Base-by-base conservation (phyloP, 345 rosid species). In the Aurinia saxatilis region DNA sequence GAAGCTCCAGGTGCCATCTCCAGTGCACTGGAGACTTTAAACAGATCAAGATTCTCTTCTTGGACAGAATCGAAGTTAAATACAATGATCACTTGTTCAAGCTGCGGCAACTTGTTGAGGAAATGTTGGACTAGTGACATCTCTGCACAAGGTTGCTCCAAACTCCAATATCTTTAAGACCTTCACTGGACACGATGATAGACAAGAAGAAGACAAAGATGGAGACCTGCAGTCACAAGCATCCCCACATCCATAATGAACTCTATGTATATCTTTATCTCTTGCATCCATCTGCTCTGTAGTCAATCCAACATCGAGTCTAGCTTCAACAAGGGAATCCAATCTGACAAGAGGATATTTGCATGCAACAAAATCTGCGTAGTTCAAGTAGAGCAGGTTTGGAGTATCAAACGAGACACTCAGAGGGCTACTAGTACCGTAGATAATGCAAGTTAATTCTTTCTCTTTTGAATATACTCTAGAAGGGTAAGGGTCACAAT, bases 111-210 rank as follows among this genome's bases (percentile, higher is more conserved):
- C 1, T 58, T 17, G n/a, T 61, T 61, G 8, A 61, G 36, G 46
- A 61, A 47, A 34, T 61, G 46, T 5, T 47, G 2, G 16, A 48
- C 66, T 61, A 61, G 19, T 47, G 66, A 23, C 46, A 61, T 47
- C 66, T 61, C 56, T 48, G 45, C 12, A 48, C 66, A 61, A 2
- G 66, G n/a, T 61, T 47, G 66, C 66, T 47, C 46, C 55, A 35
- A 61, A 61, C 18, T 60, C 34, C 10, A 61, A 48, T 61, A 61
- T 61, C 36, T 61, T 61, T 12, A 48, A 7, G 13, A 21, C 23
- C 55, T 61, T 48, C 66, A 41, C 38, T 35, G 56, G 36, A 36
- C 46, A 48, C 3, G 56, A 61, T 21, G 66, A 21, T 14, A 48
- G 10, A 47, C 42, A 61, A 48, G 36, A 36, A 23, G 39, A 16